Conservation (phyloP, 1,139 yeast genomes). For the Blastobotrys indianensis region DNA sequence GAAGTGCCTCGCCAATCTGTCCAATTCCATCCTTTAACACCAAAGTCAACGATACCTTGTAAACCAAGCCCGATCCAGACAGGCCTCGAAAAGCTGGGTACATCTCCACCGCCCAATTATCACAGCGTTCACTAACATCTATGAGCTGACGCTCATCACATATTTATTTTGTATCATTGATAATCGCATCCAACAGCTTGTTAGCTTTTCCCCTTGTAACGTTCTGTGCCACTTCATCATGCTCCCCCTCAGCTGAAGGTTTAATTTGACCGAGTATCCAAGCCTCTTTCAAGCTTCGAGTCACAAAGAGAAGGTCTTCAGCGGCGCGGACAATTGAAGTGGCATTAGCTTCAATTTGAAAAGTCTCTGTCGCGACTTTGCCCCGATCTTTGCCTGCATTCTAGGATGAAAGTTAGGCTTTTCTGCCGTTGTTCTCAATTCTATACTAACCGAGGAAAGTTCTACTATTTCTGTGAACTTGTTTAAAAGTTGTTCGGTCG, state of each 20-base stretch:
- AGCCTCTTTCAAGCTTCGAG: conserved; percentile 38
- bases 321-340: conserved; percentile 34
- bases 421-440: neutral
- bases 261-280: conserved; percentile 40
- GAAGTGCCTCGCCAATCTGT: too few species aligned
- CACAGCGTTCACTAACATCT: too few species aligned
- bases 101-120: too few species aligned
- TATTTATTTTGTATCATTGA: conserved; percentile 12
- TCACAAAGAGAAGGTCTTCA: conserved; percentile 37
- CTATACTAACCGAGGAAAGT: conserved; percentile 24
- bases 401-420: conserved; percentile 16
- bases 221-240: conserved; percentile 12
- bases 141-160: neutral
- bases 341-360: conserved; percentile 33
- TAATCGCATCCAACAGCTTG: conserved; percentile 23
- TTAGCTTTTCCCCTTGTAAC: conserved; percentile 18
- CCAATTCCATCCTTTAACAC: too few species aligned
- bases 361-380: conserved; percentile 31
- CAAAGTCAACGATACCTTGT: too few species aligned
- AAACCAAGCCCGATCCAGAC: too few species aligned
- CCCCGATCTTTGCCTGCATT: conserved; percentile 32
- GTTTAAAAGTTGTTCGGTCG: conserved; percentile 28
- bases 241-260: conserved; percentile 21
- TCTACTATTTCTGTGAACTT: conserved; percentile 29
- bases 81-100: too few species aligned